phyloP scores from a whole-genome alignment of 164 flowering plant species.

The Vitis rupestris region DNA sequence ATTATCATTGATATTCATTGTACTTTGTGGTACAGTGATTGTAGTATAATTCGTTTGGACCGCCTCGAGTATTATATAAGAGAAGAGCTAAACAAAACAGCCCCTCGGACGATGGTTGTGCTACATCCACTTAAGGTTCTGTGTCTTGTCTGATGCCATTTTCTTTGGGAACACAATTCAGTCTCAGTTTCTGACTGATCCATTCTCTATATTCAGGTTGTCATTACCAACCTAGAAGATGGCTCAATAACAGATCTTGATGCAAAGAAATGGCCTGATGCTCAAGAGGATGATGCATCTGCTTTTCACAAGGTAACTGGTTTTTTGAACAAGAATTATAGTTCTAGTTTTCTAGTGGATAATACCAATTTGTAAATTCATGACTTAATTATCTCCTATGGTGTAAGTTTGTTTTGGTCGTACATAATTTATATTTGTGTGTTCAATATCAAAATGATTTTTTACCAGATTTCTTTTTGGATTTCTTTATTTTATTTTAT shows the following conservation, averaged over 20 bases:
- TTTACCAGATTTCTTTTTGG: too few relatives aligned
- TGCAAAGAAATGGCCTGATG: slow-evolving; percentile 96
- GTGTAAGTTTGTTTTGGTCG: background rate
- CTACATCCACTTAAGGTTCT: slow-evolving; percentile 84
- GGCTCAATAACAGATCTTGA: slow-evolving; percentile 55
- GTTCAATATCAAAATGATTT: too few relatives aligned
- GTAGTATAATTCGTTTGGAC: slow-evolving; percentile 66
- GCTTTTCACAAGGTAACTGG: slow-evolving; percentile 71
- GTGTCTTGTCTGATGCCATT: slow-evolving; percentile 5
- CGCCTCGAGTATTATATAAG: slow-evolving; percentile 90
- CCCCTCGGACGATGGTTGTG: slow-evolving; percentile 89
- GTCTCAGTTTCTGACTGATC: slow-evolving; percentile 3
- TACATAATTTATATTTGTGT: too few relatives aligned
- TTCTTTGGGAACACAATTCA: background rate
- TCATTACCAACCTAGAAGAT: slow-evolving; percentile 80
- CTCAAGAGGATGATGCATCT: slow-evolving; percentile 66
- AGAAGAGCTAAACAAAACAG: slow-evolving; percentile 88
- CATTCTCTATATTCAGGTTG: slow-evolving; percentile 53
- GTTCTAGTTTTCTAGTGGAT: background rate
- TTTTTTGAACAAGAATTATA: background rate
- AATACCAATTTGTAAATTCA: background rate
- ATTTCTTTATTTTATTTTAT: too few relatives aligned
- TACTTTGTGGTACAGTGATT: slow-evolving; percentile 58
- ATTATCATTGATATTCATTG: background rate
- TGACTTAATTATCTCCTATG: background rate